Conservation (phyloP, 2,329 filamentous ascomycete species). For the Cladorrhinum sp. region DNA sequence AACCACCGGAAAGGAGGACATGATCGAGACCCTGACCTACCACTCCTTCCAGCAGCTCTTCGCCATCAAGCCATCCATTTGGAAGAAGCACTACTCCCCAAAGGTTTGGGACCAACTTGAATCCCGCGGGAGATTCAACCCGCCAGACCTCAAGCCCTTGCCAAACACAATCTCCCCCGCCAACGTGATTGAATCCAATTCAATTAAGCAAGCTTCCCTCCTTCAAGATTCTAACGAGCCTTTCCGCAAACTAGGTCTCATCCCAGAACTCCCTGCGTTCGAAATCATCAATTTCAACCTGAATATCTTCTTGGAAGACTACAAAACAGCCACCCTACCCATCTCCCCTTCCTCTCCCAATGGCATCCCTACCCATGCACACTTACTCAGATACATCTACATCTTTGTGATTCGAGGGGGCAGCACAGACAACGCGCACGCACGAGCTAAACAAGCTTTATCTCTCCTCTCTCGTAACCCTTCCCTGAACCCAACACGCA, state of each 20-base stretch:
- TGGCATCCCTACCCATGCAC: slow-evolving; percentile 12
- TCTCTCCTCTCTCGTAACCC: background rate
- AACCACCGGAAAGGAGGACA: background rate
- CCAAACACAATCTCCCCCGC: slow-evolving; percentile 7
- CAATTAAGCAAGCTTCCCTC: background rate
- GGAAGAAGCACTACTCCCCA: slow-evolving; percentile 18
- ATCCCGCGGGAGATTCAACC: slow-evolving; percentile 15
- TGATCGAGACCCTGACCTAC: slow-evolving; percentile 16
- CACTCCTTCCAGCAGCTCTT: slow-evolving; percentile 14
- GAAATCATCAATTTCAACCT: slow-evolving; percentile 21
- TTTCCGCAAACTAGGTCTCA: slow-evolving; percentile 7
- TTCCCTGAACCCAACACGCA: background rate
- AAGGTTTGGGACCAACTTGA: slow-evolving; percentile 17
- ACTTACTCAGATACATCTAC: slow-evolving; percentile 22
- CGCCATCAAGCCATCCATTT: slow-evolving; percentile 10
- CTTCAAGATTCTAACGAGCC: background rate
- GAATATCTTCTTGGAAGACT: slow-evolving; percentile 17
- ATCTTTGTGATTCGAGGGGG: slow-evolving; percentile 1
- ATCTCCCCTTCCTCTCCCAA: slow-evolving; percentile 2
- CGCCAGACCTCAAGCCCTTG: slow-evolving; percentile 20
- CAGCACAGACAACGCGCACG: background rate
- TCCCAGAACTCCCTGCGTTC: slow-evolving; percentile 20
- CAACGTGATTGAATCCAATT: background rate
- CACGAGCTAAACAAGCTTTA: background rate
- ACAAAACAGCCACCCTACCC: slow-evolving; percentile 10